These are phyloP conservation scores for Didymella lethalis DNA, from an alignment of 2,329 filamentous ascomycete species.

Conservation along the genomic window DNA sequence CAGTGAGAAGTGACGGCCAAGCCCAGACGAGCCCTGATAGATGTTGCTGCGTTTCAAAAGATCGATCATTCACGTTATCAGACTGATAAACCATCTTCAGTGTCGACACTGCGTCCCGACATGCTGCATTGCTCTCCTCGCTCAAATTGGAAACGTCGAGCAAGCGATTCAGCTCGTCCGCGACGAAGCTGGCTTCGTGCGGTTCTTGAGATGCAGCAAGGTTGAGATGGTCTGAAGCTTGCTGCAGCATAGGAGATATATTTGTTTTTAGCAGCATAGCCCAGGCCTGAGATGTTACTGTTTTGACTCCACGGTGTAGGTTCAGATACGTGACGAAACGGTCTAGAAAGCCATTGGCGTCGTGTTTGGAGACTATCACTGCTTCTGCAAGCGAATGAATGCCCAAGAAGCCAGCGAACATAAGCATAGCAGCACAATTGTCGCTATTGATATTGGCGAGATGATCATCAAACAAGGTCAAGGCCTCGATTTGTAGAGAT, in stretches of 20 bases:
- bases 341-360: conserved; percentile 26
- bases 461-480: conserved; percentile 22
- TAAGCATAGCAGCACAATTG: conserved; percentile 28
- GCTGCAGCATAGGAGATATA: conserved; percentile 21
- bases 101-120: neutral
- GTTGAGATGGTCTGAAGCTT: conserved; percentile 8
- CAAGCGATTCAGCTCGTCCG: conserved; percentile 17
- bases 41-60: neutral
- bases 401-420: conserved; percentile 27
- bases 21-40: neutral
- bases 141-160: conserved; percentile 23
- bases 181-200: conserved; percentile 14
- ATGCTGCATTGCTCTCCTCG: conserved; percentile 3
- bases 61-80: neutral
- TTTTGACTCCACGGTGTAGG: conserved; percentile 28
- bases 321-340: conserved; percentile 29
- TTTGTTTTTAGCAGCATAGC: conserved; percentile 20
- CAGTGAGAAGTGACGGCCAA: neutral
- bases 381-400: conserved; percentile 29
- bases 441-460: conserved; percentile 13
- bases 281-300: conserved; percentile 25
- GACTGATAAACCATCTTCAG: neutral
- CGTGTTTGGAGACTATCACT: conserved; percentile 14
- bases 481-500: conserved; percentile 25
- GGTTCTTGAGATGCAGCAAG: conserved; percentile 13